A percentile compares a stretch with the other conserved stretches of the same genome.
phyloP scores from a whole-genome alignment of 768 basidiomycete genomes.

The Termitomyces titanicus region DNA sequence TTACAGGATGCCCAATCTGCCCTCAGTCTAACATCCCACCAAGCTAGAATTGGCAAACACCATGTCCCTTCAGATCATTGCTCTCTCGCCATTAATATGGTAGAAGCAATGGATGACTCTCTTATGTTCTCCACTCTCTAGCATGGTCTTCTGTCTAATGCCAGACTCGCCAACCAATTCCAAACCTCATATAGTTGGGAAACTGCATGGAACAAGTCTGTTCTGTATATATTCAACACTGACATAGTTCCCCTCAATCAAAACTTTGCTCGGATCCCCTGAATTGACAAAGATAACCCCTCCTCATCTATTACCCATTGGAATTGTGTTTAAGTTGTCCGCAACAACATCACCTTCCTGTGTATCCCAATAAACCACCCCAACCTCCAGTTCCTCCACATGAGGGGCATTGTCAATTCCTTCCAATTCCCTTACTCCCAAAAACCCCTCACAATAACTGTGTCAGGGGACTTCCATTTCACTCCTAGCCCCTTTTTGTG shows the following conservation, averaged over 20 bases:
- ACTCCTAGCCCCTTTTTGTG: too few relatives aligned
- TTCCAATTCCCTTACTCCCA: not conserved
- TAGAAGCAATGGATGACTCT: slow-evolving; percentile 5
- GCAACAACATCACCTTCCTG: not conserved
- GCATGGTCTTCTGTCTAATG: not conserved
- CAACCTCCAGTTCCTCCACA: not conserved
- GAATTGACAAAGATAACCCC: not conserved
- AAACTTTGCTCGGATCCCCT: not conserved
- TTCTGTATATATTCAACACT: not conserved
- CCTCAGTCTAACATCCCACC: not conserved
- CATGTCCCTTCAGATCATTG: not conserved
- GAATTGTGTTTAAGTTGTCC: not conserved
- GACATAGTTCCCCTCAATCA: not conserved
- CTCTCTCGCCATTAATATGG: not conserved
- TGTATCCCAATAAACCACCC: not conserved
- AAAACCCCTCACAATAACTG: not conserved
- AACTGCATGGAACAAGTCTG: not conserved
- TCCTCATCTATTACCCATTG: not conserved
- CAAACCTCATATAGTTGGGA: slow-evolving; percentile 6
- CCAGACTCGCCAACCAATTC: not conserved
- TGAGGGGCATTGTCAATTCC: not conserved
- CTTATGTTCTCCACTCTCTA: not conserved
- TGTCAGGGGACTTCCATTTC: too few relatives aligned
- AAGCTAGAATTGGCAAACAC: too few relatives aligned
- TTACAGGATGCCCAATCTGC: not conserved